Conservation (phyloP, 2,329 filamentous ascomycete species). For the Bipolaris bicolor region DNA sequence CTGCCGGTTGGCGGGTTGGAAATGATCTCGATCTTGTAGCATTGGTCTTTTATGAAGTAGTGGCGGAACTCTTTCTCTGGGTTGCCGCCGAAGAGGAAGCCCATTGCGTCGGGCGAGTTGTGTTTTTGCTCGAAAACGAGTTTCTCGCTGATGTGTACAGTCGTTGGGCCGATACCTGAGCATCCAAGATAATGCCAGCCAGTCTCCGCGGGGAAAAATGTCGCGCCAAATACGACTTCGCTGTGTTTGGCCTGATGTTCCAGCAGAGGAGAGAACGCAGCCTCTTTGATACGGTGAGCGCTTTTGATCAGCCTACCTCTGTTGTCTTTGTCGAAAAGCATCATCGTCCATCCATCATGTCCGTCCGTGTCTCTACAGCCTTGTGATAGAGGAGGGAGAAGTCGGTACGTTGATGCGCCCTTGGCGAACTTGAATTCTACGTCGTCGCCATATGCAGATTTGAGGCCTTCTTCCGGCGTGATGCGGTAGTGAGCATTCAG, state of each 20-base stretch:
- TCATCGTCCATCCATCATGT: conserved; percentile 41
- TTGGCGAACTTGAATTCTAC: conserved; percentile 43
- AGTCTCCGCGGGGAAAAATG: conserved; percentile 31
- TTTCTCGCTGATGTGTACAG: conserved; percentile 35
- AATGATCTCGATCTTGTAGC: conserved; percentile 65
- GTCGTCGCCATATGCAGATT: conserved; percentile 33
- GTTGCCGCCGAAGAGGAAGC: conserved; percentile 70
- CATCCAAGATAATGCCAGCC: conserved; percentile 43
- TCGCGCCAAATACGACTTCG: conserved; percentile 32
- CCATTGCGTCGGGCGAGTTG: conserved; percentile 65
- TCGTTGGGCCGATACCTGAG: conserved; percentile 44
- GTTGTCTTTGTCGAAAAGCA: conserved; percentile 35
- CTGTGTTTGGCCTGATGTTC: conserved; percentile 33
- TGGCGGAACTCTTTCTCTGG: conserved; percentile 67
- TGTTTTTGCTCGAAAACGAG: conserved; percentile 45
- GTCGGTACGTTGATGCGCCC: conserved; percentile 45
- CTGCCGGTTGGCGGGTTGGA: conserved; percentile 63
- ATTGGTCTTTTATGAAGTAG: conserved; percentile 63
- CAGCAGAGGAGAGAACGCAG: conserved; percentile 34
- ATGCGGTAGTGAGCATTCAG: conserved; percentile 37
- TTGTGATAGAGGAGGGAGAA: conserved; percentile 37
- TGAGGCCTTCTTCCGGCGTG: conserved; percentile 35
- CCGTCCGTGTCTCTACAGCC: conserved; percentile 38
- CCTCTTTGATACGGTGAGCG: conserved; percentile 32
- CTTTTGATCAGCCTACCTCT: conserved; percentile 32